A percentile compares a stretch with the other conserved stretches of the same genome.
phyloP scores from a whole-genome alignment of 495 filamentous ascomycete genomes.

The Penicillium psychrofluorescens region DNA sequence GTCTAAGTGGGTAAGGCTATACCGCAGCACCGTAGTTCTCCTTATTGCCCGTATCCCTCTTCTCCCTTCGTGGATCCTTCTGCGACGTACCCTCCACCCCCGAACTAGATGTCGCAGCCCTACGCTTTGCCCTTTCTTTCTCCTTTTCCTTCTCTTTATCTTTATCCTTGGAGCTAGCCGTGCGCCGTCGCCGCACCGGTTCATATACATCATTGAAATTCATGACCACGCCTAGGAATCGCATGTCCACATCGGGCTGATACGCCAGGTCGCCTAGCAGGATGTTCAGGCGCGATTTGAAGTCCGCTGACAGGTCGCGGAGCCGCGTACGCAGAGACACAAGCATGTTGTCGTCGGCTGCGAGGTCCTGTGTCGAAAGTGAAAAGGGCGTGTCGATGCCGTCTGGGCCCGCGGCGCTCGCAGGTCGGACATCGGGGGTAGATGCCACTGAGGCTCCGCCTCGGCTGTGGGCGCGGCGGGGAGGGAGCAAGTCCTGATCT shows the following conservation, averaged over 20 bases:
- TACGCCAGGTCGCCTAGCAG: constrained; percentile 84
- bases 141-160: constrained; percentile 25
- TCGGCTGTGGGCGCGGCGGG: constrained; percentile 18
- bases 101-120: constrained; percentile 12
- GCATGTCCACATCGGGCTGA: constrained; percentile 92
- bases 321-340: constrained; percentile 67
- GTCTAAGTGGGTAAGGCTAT: too few species aligned
- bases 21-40: not conserved
- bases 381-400: constrained; percentile 26
- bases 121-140: constrained; percentile 21
- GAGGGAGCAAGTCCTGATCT: constrained; percentile 40
- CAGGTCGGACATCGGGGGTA: constrained; percentile 22
- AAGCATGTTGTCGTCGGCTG: constrained; percentile 61
- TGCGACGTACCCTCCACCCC: constrained; percentile 6
- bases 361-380: constrained; percentile 20
- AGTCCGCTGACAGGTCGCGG: constrained; percentile 60
- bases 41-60: constrained; percentile 7
- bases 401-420: constrained; percentile 19
- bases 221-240: constrained; percentile 92
- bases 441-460: constrained; percentile 16
- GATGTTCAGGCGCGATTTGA: constrained; percentile 66
- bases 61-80: constrained; percentile 17
- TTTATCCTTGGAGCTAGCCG: constrained; percentile 25
- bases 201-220: constrained; percentile 98
- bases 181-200: constrained; percentile 54